Base-by-base conservation (phyloP, 2,329 filamentous ascomycete species). In the Clarireedia homoeocarpa region DNA sequence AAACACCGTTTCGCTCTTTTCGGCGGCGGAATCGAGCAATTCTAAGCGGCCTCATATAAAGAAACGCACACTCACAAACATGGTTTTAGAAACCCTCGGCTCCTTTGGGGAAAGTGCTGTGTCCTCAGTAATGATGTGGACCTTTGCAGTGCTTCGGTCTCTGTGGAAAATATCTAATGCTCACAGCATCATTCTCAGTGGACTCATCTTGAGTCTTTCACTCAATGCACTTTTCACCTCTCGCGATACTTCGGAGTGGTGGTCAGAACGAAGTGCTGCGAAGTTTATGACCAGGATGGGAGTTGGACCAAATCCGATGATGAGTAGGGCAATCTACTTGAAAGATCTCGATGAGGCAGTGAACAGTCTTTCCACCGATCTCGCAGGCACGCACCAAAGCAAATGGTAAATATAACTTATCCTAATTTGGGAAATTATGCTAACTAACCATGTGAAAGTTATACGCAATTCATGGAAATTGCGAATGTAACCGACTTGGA, bases 251-350 rank as follows among this genome's bases (percentile, higher is more conserved):
- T 83, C 84, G 64, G 77, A 80, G 2, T 97, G 91, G 91, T 96
- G 89, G 87, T 79, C 82, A 47, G 92, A 97, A 72, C 82, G 90
- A 56, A 85, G 82, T 58, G 90, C 91, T 1, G 81, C 80, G 15
- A 84, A 78, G 42, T 96, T 92, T 70, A 94, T 99, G 90, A 76
- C 77, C 36, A 79, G 85, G 12, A 74, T 97, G 14, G 92, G 92
- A 9, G 84, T 97, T 6, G 80, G 81, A 3, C 89, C 91, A 6
- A 87, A 95, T 63, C 72, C 79, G 20, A 80, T 86, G 60, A 92
- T 96, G 88, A 88, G 86, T 71, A 90, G 86, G 70, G 84, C 89
- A 7, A 83, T 99, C 26, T 96, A 94, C 68, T 73, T 96, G 55
- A 78, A 78, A 51, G 92, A 97, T 69, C 76, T 97, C 50, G 85